These are phyloP conservation scores for Umbelopsis isabellina DNA, from an alignment of 192 early-diverging fungal genomes.

Conservation along the genomic window DNA sequence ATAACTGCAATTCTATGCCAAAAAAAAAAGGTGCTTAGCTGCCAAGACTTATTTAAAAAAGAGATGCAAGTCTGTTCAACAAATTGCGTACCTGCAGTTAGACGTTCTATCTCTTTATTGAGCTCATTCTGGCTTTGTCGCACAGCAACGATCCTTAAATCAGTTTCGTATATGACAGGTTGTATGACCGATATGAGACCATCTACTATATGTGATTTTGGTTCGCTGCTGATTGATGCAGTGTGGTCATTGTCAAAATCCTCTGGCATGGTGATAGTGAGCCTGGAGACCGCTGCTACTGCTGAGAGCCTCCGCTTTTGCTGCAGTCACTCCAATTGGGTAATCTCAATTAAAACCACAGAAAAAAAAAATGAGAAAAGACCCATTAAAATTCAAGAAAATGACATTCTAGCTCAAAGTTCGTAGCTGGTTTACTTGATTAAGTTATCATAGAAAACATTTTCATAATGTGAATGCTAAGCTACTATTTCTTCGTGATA, in stretches of 20 bases:
- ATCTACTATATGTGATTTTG: slow-evolving; percentile 25
- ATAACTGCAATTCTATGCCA: slow-evolving; percentile 56
- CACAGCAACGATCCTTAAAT: slow-evolving; percentile 50
- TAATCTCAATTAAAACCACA: no score
- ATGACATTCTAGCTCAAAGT: not conserved
- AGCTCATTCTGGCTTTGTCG: slow-evolving; percentile 58
- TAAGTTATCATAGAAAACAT: not conserved
- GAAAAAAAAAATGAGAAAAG: no score
- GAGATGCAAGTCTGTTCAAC: no score
- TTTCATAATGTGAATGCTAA: not conserved
- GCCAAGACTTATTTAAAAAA: no score
- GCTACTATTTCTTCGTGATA: slow-evolving; percentile 14
- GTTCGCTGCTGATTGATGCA: not conserved
- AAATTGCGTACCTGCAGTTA: slow-evolving; percentile 50
- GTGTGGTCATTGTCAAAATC: not conserved
- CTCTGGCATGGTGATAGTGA: not conserved
- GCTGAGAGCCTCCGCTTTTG: no score
- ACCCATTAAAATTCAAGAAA: not conserved
- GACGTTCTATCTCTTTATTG: slow-evolving; percentile 59
- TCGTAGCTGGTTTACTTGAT: no score
- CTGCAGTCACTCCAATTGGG: no score
- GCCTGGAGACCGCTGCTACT: not conserved
- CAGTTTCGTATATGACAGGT: slow-evolving; percentile 56
- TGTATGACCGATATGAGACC: slow-evolving; percentile 49
- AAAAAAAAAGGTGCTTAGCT: slow-evolving; percentile 1